Conservation (phyloP, 495 filamentous ascomycete genomes). For the Geoglossum glabrum region DNA sequence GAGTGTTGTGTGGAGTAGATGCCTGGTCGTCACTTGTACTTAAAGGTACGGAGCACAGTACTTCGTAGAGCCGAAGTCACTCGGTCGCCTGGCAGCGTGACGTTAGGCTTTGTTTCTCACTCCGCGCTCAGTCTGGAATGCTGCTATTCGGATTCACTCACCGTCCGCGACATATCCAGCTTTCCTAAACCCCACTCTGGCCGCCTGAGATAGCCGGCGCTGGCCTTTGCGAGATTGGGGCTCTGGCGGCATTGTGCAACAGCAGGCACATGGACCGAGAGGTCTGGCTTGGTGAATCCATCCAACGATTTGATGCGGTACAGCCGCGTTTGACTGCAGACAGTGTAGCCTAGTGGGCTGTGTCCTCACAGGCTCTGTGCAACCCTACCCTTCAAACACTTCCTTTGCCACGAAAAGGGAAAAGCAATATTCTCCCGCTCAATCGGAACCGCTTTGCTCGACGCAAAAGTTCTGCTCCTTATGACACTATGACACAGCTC, state of each 20-base stretch:
- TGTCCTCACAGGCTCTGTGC: background rate
- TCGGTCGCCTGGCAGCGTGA: background rate
- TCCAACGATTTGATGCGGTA: background rate
- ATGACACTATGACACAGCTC: conserved; percentile 17
- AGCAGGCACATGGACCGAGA: background rate
- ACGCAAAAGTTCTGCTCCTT: background rate
- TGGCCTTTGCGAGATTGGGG: background rate
- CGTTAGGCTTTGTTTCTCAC: background rate
- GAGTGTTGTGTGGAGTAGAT: no score
- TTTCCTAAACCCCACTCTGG: background rate
- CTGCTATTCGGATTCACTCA: background rate
- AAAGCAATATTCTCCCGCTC: background rate
- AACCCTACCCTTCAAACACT: background rate
- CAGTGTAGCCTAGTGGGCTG: background rate
- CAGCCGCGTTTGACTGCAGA: background rate
- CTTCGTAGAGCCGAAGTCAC: no score
- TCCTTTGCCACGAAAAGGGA: background rate
- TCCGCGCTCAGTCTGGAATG: background rate
- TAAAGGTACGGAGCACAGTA: no score
- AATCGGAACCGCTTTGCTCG: background rate
- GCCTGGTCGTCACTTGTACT: no score
- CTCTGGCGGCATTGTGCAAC: background rate
- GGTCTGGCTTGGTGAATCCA: background rate
- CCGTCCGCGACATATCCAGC: background rate
- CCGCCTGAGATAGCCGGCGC: background rate